Evolutionary conservation across 2,329 filamentous ascomycete species (phyloP).

Genomic region (Colletotrichum eleusines): DNA sequence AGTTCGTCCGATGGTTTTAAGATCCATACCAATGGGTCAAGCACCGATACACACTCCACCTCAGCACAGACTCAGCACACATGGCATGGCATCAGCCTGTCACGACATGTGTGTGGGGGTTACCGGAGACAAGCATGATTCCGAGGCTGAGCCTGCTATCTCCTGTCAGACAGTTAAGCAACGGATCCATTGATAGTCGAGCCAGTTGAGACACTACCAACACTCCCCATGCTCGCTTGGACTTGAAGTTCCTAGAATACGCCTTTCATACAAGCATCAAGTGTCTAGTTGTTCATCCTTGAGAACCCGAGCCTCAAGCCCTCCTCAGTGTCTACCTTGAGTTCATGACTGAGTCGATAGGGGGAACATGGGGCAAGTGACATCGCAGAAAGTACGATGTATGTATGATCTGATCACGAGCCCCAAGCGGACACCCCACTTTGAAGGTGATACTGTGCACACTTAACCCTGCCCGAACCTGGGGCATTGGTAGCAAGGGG

Average conservation of each 20-base stretch:
- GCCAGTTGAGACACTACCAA: neutral
- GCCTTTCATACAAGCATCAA: neutral
- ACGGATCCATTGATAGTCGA: neutral
- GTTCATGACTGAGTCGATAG: neutral
- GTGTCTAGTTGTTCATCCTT: neutral
- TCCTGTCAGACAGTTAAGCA: neutral
- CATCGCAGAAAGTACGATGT: neutral
- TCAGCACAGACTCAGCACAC: neutral
- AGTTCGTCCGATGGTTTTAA: neutral
- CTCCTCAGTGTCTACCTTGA: neutral
- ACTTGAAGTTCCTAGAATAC: neutral
- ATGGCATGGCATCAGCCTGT: neutral
- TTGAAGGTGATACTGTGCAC: neutral
- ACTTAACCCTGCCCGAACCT: neutral
- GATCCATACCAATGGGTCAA: neutral
- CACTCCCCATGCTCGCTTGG: neutral
- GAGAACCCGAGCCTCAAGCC: neutral
- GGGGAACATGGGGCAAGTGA: neutral
- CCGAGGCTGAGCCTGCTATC: neutral
- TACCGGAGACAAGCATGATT: neutral
- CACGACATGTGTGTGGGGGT: too few relatives aligned
- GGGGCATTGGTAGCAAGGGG: neutral
- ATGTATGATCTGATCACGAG: too few relatives aligned
- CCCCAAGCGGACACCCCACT: neutral
- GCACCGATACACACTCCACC: neutral